Conservation (phyloP, 306 rosid species). For the Sicyos baderoa region DNA sequence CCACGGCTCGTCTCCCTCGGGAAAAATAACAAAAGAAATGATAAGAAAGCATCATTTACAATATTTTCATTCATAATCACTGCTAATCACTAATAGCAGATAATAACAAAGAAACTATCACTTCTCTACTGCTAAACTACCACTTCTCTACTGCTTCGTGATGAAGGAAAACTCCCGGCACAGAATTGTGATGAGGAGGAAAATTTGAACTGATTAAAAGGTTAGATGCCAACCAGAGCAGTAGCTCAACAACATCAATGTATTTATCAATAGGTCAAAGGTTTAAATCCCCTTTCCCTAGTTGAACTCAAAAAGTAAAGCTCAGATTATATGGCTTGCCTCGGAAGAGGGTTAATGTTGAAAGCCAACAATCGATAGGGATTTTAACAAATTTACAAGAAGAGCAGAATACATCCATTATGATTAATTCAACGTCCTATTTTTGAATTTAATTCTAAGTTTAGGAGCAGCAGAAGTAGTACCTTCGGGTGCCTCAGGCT, state of each 20-base stretch:
- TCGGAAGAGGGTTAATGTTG: not conserved
- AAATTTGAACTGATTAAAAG: not conserved
- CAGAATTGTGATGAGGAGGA: not conserved
- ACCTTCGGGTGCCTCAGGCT: conserved; percentile 51
- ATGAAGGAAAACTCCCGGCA: not conserved
- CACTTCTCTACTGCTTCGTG: not conserved
- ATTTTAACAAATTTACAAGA: not conserved
- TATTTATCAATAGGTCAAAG: too few relatives aligned
- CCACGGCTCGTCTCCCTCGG: not conserved
- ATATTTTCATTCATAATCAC: not conserved
- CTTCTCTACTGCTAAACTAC: too few relatives aligned
- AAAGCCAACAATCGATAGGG: not conserved
- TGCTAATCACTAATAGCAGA: not conserved
- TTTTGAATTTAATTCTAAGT: conserved; percentile 72
- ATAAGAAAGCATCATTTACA: not conserved
- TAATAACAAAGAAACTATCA: not conserved
- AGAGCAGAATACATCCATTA: conserved; percentile 25
- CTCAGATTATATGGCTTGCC: not conserved
- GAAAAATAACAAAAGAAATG: not conserved
- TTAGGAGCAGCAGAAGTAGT: conserved; percentile 53
- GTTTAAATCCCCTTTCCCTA: too few relatives aligned
- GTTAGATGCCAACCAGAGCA: too few relatives aligned
- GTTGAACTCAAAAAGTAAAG: not conserved
- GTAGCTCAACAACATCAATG: too few relatives aligned
- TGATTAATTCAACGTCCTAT: conserved; percentile 36